Conservation (phyloP, 192 early-diverging fungal species). For the Kickxella alabastrina region DNA sequence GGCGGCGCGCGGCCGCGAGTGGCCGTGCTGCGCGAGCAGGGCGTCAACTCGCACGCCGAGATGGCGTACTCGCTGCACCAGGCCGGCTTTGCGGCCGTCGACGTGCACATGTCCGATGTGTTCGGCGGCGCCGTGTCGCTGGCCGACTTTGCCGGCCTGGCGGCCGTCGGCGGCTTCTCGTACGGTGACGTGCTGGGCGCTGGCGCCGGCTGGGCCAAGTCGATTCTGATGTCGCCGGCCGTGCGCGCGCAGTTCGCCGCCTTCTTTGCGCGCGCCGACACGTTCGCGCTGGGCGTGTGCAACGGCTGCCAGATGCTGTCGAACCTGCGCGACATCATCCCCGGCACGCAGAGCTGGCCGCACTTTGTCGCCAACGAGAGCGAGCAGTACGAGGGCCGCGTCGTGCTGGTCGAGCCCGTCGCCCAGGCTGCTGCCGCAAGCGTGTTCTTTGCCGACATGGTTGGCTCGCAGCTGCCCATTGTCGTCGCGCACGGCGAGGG, state of each 20-base stretch:
- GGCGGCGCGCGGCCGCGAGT: constrained; percentile 65
- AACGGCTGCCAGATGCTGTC: constrained; percentile 99
- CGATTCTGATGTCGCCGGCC: constrained; percentile 69
- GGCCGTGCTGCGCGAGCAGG: constrained; percentile 96
- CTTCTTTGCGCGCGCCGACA: constrained; percentile 84
- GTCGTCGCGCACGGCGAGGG: constrained; percentile 98
- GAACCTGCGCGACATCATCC: constrained; percentile 80
- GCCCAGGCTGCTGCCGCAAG: constrained; percentile 18
- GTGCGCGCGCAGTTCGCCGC: constrained; percentile 68
- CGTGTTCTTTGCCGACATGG: constrained; percentile 92
- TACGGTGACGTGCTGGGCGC: constrained; percentile 99
- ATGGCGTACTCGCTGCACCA: constrained; percentile 92
- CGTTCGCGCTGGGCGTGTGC: constrained; percentile 96
- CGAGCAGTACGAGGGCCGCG: constrained; percentile 95
- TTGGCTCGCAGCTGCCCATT: constrained; percentile 84
- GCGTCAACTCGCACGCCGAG: constrained; percentile 93
- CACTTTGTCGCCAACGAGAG: constrained; percentile 85
- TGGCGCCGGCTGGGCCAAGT: constrained; percentile 97
- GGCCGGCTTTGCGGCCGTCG: constrained; percentile 91
- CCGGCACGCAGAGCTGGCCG: constrained; percentile 84
- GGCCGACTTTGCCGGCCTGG: constrained; percentile 78
- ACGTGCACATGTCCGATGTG: constrained; percentile 99
- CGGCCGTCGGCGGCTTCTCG: constrained; percentile 94
- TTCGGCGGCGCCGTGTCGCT: constrained; percentile 62
- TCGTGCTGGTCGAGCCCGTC: constrained; percentile 60